Percentiles rank a stretch among this genome's conserved stretches.
Evolutionary conservation across 257 asterid species (phyloP).

Genomic region (Solanum ossicruentum): DNA sequence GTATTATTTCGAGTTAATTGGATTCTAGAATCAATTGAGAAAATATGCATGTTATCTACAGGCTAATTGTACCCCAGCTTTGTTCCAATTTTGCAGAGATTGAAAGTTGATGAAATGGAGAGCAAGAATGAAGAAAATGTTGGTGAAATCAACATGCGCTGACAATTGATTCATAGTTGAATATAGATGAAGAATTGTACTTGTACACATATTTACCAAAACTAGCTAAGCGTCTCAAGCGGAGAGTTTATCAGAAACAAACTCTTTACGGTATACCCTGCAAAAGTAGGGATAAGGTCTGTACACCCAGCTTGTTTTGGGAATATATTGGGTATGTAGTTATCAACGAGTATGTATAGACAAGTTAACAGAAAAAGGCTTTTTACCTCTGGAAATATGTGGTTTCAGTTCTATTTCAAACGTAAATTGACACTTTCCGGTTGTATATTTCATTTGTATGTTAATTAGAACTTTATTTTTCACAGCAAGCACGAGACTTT

Average conservation of each 20-base stretch:
- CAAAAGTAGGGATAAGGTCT: background rate
- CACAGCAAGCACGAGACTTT: no score
- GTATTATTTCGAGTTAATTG: background rate
- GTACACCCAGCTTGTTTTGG: background rate
- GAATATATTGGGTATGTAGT: background rate
- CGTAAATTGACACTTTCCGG: background rate
- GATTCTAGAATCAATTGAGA: background rate
- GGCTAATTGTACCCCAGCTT: background rate
- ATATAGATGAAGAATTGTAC: conserved; percentile 2
- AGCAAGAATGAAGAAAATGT: conserved; percentile 12
- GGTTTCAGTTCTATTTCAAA: background rate
- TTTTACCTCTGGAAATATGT: background rate
- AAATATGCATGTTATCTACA: background rate
- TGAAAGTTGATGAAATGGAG: conserved; percentile 18
- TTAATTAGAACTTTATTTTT: background rate
- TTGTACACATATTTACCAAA: background rate
- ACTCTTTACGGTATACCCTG: background rate
- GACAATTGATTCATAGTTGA: conserved; percentile 9
- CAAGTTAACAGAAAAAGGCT: background rate
- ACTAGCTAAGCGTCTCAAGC: background rate
- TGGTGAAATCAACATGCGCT: conserved; percentile 4
- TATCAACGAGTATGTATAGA: background rate
- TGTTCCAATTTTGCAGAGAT: conserved; percentile 14
- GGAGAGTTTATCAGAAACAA: background rate
- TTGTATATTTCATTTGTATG: background rate